Conservation (phyloP, 306 rosid species). For the Cicer yamashitae region DNA sequence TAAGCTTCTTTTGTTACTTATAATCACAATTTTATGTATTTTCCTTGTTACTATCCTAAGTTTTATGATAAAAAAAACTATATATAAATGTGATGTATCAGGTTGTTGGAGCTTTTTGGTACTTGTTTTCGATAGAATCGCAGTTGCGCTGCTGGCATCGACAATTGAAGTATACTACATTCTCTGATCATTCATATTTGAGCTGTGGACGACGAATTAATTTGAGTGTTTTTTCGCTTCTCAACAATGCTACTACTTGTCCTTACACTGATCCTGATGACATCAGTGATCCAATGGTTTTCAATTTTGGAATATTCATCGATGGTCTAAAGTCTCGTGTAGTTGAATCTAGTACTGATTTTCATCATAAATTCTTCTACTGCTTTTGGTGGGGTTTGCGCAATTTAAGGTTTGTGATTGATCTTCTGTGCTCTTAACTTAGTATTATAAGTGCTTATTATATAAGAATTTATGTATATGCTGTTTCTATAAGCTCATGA, state of each 20-base stretch:
- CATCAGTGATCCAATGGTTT: constrained; percentile 30
- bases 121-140: constrained; percentile 69
- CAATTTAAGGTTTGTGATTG: constrained; percentile 63
- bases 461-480: not conserved
- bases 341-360: constrained; percentile 44
- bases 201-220: constrained; percentile 37
- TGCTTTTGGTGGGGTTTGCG: constrained; percentile 99
- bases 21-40: not conserved
- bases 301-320: constrained; percentile 72
- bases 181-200: not conserved
- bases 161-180: not conserved
- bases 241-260: constrained; percentile 49
- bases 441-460: not conserved
- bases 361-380: constrained; percentile 65
- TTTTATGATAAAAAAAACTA: constrained; percentile 29
- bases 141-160: constrained; percentile 66
- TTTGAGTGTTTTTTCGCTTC: accelerated
- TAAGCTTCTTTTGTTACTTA: constrained; percentile 50
- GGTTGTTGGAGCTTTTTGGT: constrained; percentile 93
- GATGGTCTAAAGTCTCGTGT: constrained; percentile 62
- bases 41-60: constrained; percentile 9
- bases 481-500: not conserved
- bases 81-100: constrained; percentile 41
- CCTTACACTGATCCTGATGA: constrained; percentile 44
- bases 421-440: not conserved